These are phyloP conservation scores for Solanum okadae DNA, from an alignment of 257 asterid genomes.

Conservation along the genomic window DNA sequence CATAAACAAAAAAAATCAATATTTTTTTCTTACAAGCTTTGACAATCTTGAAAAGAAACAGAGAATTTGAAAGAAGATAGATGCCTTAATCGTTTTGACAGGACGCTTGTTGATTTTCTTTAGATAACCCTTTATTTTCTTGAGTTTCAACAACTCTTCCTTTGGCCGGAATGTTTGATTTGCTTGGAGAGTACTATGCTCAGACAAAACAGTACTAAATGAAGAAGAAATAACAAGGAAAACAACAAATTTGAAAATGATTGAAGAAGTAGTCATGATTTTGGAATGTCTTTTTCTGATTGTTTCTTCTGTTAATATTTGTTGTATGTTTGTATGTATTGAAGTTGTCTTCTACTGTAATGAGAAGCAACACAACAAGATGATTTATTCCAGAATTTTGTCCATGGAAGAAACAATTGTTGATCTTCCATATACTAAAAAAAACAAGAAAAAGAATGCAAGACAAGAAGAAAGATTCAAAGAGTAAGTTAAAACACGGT, in stretches of 20 bases:
- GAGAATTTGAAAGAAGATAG: background rate
- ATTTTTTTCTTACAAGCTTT: background rate
- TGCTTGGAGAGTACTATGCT: background rate
- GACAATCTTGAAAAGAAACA: background rate
- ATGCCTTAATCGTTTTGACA: slow-evolving; percentile 70
- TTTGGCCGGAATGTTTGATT: slow-evolving; percentile 58
- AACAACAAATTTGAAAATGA: slow-evolving; percentile 52
- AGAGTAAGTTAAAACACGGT: slow-evolving; percentile 33
- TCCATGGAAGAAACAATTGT: slow-evolving; percentile 38
- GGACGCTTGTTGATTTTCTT: slow-evolving; percentile 75
- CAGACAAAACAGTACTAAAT: background rate
- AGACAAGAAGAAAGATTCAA: slow-evolving; percentile 9
- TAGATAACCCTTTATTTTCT: slow-evolving; percentile 44
- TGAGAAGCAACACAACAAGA: slow-evolving; percentile 12
- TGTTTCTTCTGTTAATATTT: slow-evolving; percentile 24
- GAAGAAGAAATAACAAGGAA: slow-evolving; percentile 27
- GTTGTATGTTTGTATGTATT: slow-evolving; percentile 49
- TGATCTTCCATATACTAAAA: slow-evolving; percentile 16
- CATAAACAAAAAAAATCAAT: background rate
- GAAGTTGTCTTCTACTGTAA: slow-evolving; percentile 37
- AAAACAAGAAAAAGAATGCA: background rate
- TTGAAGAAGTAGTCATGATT: slow-evolving; percentile 16
- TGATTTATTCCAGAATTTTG: slow-evolving; percentile 46
- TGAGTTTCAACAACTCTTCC: slow-evolving; percentile 34
- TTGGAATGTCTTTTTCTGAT: slow-evolving; percentile 17